A percentile compares a stretch with the other conserved stretches of the same genome.
These are phyloP conservation scores for Harringtonia lauricola DNA, from an alignment of 2,329 filamentous ascomycete species.

Conservation along the genomic window DNA sequence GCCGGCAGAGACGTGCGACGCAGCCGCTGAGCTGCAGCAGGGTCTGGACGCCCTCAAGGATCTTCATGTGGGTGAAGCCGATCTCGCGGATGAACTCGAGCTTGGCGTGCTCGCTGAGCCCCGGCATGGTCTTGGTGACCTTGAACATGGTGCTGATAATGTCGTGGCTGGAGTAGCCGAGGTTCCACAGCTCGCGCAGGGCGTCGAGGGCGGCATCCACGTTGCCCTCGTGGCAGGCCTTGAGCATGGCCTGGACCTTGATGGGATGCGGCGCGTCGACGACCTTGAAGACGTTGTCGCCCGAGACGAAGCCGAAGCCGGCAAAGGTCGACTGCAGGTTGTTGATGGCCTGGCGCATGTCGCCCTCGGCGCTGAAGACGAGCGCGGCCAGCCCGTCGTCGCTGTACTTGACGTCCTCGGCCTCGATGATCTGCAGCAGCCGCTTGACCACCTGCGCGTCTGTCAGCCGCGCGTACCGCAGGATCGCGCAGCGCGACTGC, in stretches of 20 bases:
- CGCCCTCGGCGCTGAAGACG: conserved; percentile 92
- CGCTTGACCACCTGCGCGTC: conserved; percentile 88
- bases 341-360: conserved; percentile 99
- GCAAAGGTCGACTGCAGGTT: conserved; percentile 89
- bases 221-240: conserved; percentile 87
- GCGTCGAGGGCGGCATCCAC: conserved; percentile 79
- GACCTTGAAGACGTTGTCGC: conserved; percentile 95
- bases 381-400: conserved; percentile 94
- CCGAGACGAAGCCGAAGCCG: conserved; percentile 93
- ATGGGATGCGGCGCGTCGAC: conserved; percentile 96
- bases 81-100: conserved; percentile 98
- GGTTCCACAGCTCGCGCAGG: conserved; percentile 81
- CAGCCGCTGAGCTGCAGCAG: conserved; percentile 89
- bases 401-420: conserved; percentile 79
- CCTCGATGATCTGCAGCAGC: conserved; percentile 82
- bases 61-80: conserved; percentile 98
- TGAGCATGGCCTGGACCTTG: conserved; percentile 97
- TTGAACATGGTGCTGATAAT: conserved; percentile 99
- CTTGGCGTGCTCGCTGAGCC: conserved; percentile 86
- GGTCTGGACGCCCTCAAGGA: conserved; percentile 94
- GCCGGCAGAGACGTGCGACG: conserved; percentile 78
- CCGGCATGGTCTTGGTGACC: conserved; percentile 91
- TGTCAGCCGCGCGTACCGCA: conserved; percentile 85
- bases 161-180: conserved; percentile 97
- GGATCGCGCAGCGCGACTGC: conserved; percentile 90